These are phyloP conservation scores for Neopestalotiopsis sp. DNA, from an alignment of 2,329 filamentous ascomycete genomes.

Conservation along the genomic window DNA sequence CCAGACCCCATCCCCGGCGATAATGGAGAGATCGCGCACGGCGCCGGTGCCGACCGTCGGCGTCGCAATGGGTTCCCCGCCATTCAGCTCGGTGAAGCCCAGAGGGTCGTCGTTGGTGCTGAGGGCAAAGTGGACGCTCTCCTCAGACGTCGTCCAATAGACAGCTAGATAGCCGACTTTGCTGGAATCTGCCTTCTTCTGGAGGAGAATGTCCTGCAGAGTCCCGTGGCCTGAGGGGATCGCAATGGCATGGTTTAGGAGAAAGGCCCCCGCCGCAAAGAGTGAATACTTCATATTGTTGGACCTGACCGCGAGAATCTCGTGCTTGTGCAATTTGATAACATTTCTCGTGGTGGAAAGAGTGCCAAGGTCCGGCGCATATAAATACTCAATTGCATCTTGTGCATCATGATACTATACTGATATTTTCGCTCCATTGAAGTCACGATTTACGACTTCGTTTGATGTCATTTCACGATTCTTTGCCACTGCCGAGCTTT, in stretches of 20 bases:
- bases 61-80: neutral
- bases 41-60: conserved; percentile 4
- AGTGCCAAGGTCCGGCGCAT: neutral
- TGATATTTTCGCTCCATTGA: no score
- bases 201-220: neutral
- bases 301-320: neutral
- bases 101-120: conserved; percentile 13
- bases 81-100: neutral
- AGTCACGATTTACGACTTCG: no score
- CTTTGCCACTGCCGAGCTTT: no score
- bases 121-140: neutral
- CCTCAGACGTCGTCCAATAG: neutral
- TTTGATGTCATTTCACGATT: no score
- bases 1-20: conserved; percentile 1
- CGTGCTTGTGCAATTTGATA: neutral
- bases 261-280: neutral
- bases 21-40: conserved; percentile 4
- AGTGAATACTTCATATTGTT: neutral
- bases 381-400: neutral
- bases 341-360: neutral
- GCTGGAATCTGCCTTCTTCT: conserved; percentile 1
- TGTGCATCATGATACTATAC: neutral
- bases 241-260: neutral
- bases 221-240: neutral
- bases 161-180: conserved; percentile 9